Evolutionary conservation across 2,329 filamentous ascomycete species (phyloP).

Genomic region (Fusarium proliferatum): DNA sequence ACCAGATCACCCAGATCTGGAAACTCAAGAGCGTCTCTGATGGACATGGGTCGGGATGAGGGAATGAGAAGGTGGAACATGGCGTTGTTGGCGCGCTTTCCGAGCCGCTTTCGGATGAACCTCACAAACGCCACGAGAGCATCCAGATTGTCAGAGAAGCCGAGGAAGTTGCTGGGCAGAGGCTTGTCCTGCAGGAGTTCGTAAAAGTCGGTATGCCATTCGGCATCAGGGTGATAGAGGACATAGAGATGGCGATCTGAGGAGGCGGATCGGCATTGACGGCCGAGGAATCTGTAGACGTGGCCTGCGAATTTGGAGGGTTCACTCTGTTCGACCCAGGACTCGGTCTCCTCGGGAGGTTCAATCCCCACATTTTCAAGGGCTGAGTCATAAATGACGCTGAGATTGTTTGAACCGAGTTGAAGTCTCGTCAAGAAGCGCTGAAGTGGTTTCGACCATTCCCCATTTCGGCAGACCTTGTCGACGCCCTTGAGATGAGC

Average conservation of each 20-base stretch:
- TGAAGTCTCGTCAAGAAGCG: constrained; percentile 25
- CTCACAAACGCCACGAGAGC: constrained; percentile 25
- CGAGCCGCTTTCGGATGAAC: constrained; percentile 29
- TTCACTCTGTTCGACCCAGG: constrained; percentile 19
- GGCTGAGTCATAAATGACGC: constrained; percentile 30
- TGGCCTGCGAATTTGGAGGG: constrained; percentile 24
- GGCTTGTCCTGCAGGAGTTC: constrained; percentile 29
- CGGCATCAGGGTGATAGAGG: constrained; percentile 29
- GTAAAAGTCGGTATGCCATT: constrained; percentile 31
- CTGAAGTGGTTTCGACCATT: constrained; percentile 32
- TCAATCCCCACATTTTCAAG: constrained; percentile 25
- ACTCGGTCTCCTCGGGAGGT: constrained; percentile 26
- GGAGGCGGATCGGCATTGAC: constrained; percentile 22
- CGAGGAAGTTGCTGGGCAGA: constrained; percentile 27
- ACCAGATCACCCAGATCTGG: constrained; percentile 24
- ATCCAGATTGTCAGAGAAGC: constrained; percentile 32
- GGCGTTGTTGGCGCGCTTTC: constrained; percentile 25
- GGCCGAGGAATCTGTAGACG: constrained; percentile 23
- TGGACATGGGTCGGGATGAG: constrained; percentile 29
- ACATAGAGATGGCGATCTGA: constrained; percentile 29
- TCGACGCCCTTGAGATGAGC: constrained; percentile 24
- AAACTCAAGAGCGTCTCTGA: constrained; percentile 25
- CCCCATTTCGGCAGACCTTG: constrained; percentile 20
- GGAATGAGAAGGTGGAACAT: constrained; percentile 33
- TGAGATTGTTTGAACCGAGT: constrained; percentile 15